A percentile compares a stretch with the other conserved stretches of the same genome.
Evolutionary conservation across 768 basidiomycete genomes (phyloP).

Genomic region (Tricholoma saponaceum): DNA sequence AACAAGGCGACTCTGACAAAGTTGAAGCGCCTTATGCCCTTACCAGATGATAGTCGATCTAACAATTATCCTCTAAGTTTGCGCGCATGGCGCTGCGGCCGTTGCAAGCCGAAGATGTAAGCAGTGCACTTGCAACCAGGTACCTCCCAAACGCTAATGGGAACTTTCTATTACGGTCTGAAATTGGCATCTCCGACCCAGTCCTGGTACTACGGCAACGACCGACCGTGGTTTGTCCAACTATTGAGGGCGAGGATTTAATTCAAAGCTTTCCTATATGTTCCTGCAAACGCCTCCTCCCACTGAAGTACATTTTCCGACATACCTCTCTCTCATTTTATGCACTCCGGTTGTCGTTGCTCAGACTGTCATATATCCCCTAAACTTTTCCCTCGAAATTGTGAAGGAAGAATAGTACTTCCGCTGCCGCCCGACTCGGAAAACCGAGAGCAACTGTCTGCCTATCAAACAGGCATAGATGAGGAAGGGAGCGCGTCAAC

Average conservation of each 20-base stretch:
- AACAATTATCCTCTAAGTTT: neutral
- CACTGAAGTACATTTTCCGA: neutral
- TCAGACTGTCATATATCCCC: neutral
- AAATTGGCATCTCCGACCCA: neutral
- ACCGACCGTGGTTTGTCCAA: neutral
- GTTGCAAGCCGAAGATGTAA: neutral
- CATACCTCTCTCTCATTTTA: neutral
- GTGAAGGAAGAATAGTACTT: neutral
- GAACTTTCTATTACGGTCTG: conserved; percentile 1
- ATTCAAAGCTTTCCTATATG: neutral
- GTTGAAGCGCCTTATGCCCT: too few relatives aligned
- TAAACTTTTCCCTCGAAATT: neutral
- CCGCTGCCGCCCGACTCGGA: neutral
- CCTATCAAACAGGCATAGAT: neutral
- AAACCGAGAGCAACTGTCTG: neutral
- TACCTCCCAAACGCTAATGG: neutral
- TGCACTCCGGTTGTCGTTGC: neutral
- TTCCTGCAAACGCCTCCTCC: neutral
- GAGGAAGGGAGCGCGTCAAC: neutral
- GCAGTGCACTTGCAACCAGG: neutral
- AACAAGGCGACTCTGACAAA: too few relatives aligned
- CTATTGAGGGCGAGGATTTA: neutral
- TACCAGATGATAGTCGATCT: too few relatives aligned
- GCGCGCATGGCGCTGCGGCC: neutral
- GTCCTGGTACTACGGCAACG: neutral